phyloP scores from a whole-genome alignment of 805 yeast species.

The Candida ascalaphidarum region DNA sequence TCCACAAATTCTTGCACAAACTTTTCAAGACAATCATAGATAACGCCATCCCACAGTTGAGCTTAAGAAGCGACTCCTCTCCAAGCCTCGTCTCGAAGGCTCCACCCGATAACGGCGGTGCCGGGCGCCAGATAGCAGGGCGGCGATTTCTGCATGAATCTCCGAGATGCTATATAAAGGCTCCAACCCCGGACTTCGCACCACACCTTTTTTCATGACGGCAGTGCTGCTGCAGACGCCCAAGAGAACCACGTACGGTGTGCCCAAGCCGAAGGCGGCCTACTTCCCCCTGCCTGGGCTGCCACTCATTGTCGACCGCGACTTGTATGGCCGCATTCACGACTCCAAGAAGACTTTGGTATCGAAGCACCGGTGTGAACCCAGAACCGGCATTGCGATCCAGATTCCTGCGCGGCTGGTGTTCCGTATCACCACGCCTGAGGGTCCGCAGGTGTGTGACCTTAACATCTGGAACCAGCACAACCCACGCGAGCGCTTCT shows the following conservation, averaged over 20 bases:
- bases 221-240: slow-evolving; percentile 21
- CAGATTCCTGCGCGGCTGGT: slow-evolving; percentile 54
- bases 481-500: slow-evolving; percentile 55
- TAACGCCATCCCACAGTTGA: too few species aligned
- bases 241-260: slow-evolving; percentile 22
- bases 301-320: slow-evolving; percentile 41
- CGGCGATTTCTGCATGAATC: too few species aligned
- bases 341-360: slow-evolving; percentile 34
- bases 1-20: too few species aligned
- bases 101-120: too few species aligned
- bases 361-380: slow-evolving; percentile 36
- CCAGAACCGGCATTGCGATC: slow-evolving; percentile 54
- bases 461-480: slow-evolving; percentile 55
- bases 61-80: too few species aligned
- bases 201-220: neutral
- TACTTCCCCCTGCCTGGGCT: slow-evolving; percentile 50
- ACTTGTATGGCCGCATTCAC: slow-evolving; percentile 38
- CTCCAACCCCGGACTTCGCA: too few species aligned
- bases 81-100: too few species aligned
- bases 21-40: too few species aligned
- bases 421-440: slow-evolving; percentile 53
- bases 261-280: slow-evolving; percentile 44
- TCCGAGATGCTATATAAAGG: too few species aligned
- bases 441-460: slow-evolving; percentile 68
- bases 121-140: too few species aligned